Conservation (phyloP, 2,329 filamentous ascomycete genomes). For the Lasiodiplodia theobromae region DNA sequence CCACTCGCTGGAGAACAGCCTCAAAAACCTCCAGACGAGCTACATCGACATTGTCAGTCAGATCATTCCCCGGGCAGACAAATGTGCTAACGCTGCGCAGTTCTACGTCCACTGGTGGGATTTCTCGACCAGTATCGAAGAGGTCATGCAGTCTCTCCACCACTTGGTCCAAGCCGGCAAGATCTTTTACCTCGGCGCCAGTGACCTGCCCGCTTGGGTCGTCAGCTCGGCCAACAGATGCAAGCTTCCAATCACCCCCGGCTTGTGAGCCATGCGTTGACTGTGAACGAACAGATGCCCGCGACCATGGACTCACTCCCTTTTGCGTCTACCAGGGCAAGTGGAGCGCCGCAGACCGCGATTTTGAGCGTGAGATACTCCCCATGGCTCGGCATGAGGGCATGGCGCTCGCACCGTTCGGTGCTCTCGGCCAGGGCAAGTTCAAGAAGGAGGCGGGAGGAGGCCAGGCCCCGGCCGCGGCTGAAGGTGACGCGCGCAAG, state of each 20-base stretch:
- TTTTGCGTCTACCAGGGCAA: constrained; percentile 74
- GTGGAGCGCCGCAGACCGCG: constrained; percentile 67
- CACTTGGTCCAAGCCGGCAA: constrained; percentile 45
- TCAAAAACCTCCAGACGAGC: constrained; percentile 51
- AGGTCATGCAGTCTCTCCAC: constrained; percentile 49
- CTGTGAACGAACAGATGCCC: constrained; percentile 59
- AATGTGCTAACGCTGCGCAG: constrained; percentile 28
- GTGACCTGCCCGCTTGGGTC: constrained; percentile 51
- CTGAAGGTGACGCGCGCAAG: constrained; percentile 45
- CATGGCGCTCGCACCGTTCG: constrained; percentile 67
- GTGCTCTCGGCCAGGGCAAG: constrained; percentile 57
- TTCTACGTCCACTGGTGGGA: constrained; percentile 53
- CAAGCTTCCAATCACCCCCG: constrained; percentile 33
- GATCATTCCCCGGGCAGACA: constrained; percentile 4
- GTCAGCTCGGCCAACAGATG: constrained; percentile 54
- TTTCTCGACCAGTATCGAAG: constrained; percentile 45
- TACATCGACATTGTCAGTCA: constrained; percentile 47
- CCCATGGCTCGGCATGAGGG: constrained; percentile 70
- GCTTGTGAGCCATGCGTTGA: constrained; percentile 8
- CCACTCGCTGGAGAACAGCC: constrained; percentile 46
- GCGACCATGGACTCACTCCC: constrained; percentile 71
- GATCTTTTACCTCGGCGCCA: constrained; percentile 49
- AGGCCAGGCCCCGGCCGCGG: constrained; percentile 30
- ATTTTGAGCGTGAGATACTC: constrained; percentile 74
- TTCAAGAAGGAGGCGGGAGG: constrained; percentile 46